Evolutionary conservation across 2,329 filamentous ascomycete genomes (phyloP).

Genomic region (Xylaria sp.): DNA sequence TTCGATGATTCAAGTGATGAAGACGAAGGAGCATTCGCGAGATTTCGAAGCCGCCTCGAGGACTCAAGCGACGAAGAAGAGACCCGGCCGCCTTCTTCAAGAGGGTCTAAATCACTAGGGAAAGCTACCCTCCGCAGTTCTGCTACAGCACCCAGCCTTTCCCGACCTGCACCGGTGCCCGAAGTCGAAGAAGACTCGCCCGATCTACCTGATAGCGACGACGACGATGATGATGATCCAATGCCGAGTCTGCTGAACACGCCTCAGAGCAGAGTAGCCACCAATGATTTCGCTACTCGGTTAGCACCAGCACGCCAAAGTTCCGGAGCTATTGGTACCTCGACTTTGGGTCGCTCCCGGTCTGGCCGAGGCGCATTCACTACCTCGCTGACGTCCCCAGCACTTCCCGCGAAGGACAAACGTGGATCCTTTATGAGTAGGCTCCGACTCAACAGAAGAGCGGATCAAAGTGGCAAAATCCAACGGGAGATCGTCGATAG

Average conservation of each 20-base stretch:
- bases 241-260: conserved; percentile 47
- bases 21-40: conserved; percentile 53
- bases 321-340: conserved; percentile 47
- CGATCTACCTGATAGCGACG: conserved; percentile 69
- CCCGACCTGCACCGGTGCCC: conserved; percentile 68
- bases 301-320: conserved; percentile 36
- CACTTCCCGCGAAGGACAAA: conserved; percentile 48
- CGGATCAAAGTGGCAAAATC: conserved; percentile 62
- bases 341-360: conserved; percentile 44
- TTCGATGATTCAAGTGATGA: conserved; percentile 74
- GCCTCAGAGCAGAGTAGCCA: conserved; percentile 40
- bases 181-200: conserved; percentile 64
- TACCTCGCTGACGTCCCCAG: conserved; percentile 40
- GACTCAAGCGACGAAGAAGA: conserved; percentile 78
- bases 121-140: conserved; percentile 49
- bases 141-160: conserved; percentile 52
- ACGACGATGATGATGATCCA: conserved; percentile 57
- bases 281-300: conserved; percentile 27
- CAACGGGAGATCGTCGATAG: conserved; percentile 66
- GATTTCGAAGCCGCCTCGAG: conserved; percentile 70
- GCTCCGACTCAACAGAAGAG: conserved; percentile 72
- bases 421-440: conserved; percentile 66
- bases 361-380: conserved; percentile 45
- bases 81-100: conserved; percentile 51
- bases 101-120: conserved; percentile 41